phyloP scores from a whole-genome alignment of 2,329 filamentous ascomycete species.

The Aspergillus brunneoviolaceus region DNA sequence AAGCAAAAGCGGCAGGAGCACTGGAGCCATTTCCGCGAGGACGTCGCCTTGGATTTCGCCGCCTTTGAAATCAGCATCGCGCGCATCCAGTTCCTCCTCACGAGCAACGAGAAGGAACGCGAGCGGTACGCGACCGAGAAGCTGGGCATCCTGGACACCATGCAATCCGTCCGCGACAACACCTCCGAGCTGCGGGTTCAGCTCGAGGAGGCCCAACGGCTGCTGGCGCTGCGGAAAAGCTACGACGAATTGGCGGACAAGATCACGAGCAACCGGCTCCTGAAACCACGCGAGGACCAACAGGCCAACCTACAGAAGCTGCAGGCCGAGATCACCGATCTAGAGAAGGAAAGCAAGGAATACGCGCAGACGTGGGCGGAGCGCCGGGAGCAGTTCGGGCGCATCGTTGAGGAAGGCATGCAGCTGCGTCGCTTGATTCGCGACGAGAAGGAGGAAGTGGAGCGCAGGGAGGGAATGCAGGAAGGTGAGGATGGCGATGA shows the following conservation, averaged over 20 bases:
- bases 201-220: constrained; percentile 72
- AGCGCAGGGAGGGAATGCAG: constrained; percentile 78
- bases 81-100: constrained; percentile 81
- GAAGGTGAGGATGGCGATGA: constrained; percentile 60
- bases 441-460: constrained; percentile 93
- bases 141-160: constrained; percentile 72
- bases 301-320: constrained; percentile 74
- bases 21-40: constrained; percentile 72
- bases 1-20: constrained; percentile 54
- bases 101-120: constrained; percentile 79
- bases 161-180: constrained; percentile 72
- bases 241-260: constrained; percentile 87
- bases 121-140: constrained; percentile 81
- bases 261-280: constrained; percentile 76
- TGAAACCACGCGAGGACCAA: constrained; percentile 84
- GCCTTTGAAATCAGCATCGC: constrained; percentile 83
- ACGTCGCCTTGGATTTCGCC: constrained; percentile 83
- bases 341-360: constrained; percentile 78
- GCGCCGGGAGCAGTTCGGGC: constrained; percentile 79
- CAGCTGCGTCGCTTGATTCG: constrained; percentile 79
- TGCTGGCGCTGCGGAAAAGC: constrained; percentile 73
- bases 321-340: constrained; percentile 81
- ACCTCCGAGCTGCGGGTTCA: constrained; percentile 71
- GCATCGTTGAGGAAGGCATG: constrained; percentile 89
- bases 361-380: constrained; percentile 84